Evolutionary conservation across 306 rosid species (phyloP).

Genomic region (Hippophae rhamnoides): DNA sequence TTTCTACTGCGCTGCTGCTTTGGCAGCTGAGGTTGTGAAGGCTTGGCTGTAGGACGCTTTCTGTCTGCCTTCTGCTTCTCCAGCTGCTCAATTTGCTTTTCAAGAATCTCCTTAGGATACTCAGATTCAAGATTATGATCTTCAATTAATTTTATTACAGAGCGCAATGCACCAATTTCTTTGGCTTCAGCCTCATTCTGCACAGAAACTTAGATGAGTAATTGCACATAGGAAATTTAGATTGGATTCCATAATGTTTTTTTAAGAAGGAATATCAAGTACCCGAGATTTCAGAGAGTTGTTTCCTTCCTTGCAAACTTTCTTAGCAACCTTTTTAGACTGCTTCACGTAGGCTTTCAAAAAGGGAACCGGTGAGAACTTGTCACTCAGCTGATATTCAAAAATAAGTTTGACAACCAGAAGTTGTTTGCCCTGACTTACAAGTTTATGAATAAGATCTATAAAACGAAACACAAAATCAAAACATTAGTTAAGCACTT

Average conservation of each 20-base stretch:
- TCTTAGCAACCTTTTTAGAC: constrained; percentile 37
- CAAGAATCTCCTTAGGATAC: constrained; percentile 49
- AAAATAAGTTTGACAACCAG: constrained; percentile 57
- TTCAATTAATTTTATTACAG: constrained; percentile 50
- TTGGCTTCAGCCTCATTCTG: constrained; percentile 54
- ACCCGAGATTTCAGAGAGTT: constrained; percentile 48
- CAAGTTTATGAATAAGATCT: constrained; percentile 65
- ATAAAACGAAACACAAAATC: constrained; percentile 22
- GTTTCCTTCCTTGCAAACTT: constrained; percentile 43
- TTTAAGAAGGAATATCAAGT: constrained; percentile 14
- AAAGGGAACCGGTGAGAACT: constrained; percentile 60
- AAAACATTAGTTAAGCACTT: too few relatives aligned
- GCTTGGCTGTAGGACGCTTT: constrained; percentile 39
- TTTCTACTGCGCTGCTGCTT: constrained; percentile 32
- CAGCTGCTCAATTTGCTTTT: constrained; percentile 45
- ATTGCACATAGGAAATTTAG: constrained; percentile 1
- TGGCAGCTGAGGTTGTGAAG: constrained; percentile 9
- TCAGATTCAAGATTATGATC: constrained; percentile 50
- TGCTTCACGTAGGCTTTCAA: constrained; percentile 51
- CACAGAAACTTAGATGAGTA: constrained; percentile 17
- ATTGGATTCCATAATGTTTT: constrained; percentile 1
- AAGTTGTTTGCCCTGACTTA: constrained; percentile 40
- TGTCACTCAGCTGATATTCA: constrained; percentile 53
- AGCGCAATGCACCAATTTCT: constrained; percentile 51
- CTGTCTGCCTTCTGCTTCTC: constrained; percentile 37